These are phyloP conservation scores for Datura wrightii DNA, from an alignment of 257 asterid species.

Conservation along the genomic window DNA sequence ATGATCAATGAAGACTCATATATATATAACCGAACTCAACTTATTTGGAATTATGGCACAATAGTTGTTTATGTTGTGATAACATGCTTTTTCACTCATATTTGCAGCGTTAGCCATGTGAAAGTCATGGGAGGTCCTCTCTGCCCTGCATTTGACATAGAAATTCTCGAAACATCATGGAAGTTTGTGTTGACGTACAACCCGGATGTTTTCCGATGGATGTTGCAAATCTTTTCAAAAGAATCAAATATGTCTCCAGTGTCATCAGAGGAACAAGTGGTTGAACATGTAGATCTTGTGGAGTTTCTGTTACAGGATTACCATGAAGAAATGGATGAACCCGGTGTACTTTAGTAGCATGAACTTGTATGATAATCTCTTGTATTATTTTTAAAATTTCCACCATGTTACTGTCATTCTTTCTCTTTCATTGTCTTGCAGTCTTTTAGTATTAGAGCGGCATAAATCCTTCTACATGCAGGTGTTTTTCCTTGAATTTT, in stretches of 20 bases:
- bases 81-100: neutral
- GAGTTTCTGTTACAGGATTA: constrained; percentile 51
- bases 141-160: constrained; percentile 65
- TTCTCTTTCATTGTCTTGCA: neutral
- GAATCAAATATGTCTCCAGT: constrained; percentile 35
- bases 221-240: constrained; percentile 44
- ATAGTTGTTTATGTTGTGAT: neutral
- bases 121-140: constrained; percentile 68
- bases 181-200: constrained; percentile 52
- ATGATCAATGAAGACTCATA: too few species aligned
- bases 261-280: constrained; percentile 5
- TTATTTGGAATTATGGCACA: neutral
- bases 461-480: neutral
- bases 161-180: constrained; percentile 51
- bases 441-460: neutral
- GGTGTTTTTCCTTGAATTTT: neutral
- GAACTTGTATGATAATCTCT: neutral
- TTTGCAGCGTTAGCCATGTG: constrained; percentile 70
- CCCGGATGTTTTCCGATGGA: constrained; percentile 46
- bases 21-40: neutral
- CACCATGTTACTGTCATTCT: neutral
- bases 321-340: constrained; percentile 33
- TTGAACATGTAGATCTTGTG: constrained; percentile 40
- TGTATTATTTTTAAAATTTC: neutral
- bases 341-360: neutral